Base-by-base conservation (phyloP, 2,329 filamentous ascomycete genomes). In the Trichophyton schoenleinii region DNA sequence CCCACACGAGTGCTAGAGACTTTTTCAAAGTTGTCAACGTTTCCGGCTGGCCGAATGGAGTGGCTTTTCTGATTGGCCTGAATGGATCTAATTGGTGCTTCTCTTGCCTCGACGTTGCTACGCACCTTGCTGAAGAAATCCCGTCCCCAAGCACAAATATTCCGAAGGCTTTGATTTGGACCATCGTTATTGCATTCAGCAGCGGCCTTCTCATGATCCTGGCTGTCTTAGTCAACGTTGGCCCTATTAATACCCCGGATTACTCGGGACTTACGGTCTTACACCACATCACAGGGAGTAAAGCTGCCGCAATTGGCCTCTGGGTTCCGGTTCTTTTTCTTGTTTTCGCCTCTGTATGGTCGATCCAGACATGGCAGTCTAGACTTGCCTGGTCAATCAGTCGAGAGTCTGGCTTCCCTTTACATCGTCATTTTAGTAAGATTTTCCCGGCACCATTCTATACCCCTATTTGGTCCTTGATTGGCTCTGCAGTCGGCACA, bases 341-440 rank as follows among this genome's bases (percentile, higher is more conserved):
- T 36, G 53, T 57, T 18, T 57, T 57, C 36, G 53, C 53, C 15
- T 57, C 53, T 9, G 36, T 57, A 11, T 57, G 53, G 53, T 57
- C 53, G n/a, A 57, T 57, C n/a, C 53, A 57, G 34, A 57, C 53
- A n/a, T 57, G 53, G 53, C 53, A 57, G 53, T 57, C 53, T 15
- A 31, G 53, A 11, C 53, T 57, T 57, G 53, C 53, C 4, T 57
- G 53, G 53, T 28, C 53, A n/a, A 36, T 57, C 18, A 57, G 53
- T 18, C 15, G 53, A 18, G 53, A 57, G 53, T 57, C 53, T 9
- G 53, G 53, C 13, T 57, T 57, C n/a, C 53, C 53, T 41, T 41
- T 57, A 31, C 53, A 57, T 57, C 53, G 53, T 20, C 28, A 57
- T 57, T 57, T 57, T 57, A 57, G 53, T 31, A 57, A 57, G 25